These are phyloP conservation scores for Mycogone perniciosa DNA, from an alignment of 2,329 filamentous ascomycete genomes.

Conservation along the genomic window DNA sequence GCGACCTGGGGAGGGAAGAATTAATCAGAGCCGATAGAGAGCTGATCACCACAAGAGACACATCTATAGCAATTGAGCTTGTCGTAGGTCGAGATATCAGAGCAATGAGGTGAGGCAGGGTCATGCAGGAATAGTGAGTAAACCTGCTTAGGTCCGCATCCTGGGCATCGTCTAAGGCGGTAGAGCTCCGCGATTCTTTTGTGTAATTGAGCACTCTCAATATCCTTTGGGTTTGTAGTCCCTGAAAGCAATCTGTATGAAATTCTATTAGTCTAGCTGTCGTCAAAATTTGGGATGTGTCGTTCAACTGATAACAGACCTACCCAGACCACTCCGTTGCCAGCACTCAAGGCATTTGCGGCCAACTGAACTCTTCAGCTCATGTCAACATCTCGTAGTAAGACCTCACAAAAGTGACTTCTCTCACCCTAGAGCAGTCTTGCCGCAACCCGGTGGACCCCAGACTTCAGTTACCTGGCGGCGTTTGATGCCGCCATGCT, in stretches of 20 bases:
- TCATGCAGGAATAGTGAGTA: slow-evolving; percentile 46
- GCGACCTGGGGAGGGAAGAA: slow-evolving; percentile 63
- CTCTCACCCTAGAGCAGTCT: slow-evolving; percentile 68
- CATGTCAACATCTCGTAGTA: slow-evolving; percentile 11
- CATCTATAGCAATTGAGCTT: slow-evolving; percentile 54
- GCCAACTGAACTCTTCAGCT: slow-evolving; percentile 63
- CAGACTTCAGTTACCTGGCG: slow-evolving; percentile 82
- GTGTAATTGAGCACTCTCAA: slow-evolving; percentile 19
- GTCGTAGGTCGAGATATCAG: slow-evolving; percentile 62
- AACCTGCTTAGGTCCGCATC: slow-evolving; percentile 30
- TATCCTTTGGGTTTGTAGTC: slow-evolving; percentile 25
- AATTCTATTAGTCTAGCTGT: neutral
- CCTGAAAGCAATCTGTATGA: slow-evolving; percentile 42
- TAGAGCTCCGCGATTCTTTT: slow-evolving; percentile 9
- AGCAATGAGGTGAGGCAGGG: slow-evolving; percentile 67
- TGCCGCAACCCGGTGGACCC: slow-evolving; percentile 80
- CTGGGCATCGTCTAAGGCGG: slow-evolving; percentile 8
- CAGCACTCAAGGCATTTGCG: slow-evolving; percentile 54
- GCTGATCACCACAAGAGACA: slow-evolving; percentile 69
- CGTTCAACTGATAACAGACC: slow-evolving; percentile 47
- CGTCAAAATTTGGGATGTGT: neutral
- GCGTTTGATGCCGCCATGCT: slow-evolving; percentile 55
- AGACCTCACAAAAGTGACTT: neutral
- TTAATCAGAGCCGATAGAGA: slow-evolving; percentile 71
- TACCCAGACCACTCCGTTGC: slow-evolving; percentile 70